Base-by-base conservation (phyloP, 2,329 filamentous ascomycete species). In the Apiospora pterosperma region DNA sequence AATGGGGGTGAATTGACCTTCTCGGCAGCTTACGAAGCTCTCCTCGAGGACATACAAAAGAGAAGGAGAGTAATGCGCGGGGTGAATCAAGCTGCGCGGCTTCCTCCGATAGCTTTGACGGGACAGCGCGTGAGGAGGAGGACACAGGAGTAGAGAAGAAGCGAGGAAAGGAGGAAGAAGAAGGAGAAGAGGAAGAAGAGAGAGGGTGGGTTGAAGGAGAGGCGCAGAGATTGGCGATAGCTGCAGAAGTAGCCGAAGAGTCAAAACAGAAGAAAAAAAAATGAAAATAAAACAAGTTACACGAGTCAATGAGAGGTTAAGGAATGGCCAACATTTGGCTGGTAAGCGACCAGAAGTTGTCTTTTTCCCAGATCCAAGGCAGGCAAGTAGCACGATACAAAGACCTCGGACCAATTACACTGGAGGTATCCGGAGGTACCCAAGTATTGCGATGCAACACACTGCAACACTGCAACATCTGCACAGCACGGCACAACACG, bases 141-240 rank as follows among this genome's bases (percentile, higher is more conserved):
- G 16, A 11, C 14, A 19, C 16, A n/a, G 48, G n/a, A 34, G 48
- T 34, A 55, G 25, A 52, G 25, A 25, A 6, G 21, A 36, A 16
- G 28, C n/a, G 34, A 39, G 34, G 58, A 38, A 38, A 62, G 38
- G 36, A 21, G 34, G 60, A 62, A 39, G 60, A 44, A 21, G 36
- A 58, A 23, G 25, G 16, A 38, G 25, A 16, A 16, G 34, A 34
- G 28, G 11, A 8, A 38, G 10, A 25, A 28, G 34, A 11, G 58
- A 38, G 11, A 16, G 10, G 58, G 34, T 60, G 58, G 44, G 61
- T 19, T 52, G 41, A 58, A 36, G n/a, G 39, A 38, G n/a, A 36
- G 39, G 42, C 41, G 48, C 38, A 44, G 48, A 41, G 44, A 42
- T 41, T 52, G 48, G 61, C 28, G 61, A 63, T 52, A 63, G 61